Evolutionary conservation across 129 eudicot genomes (phyloP), one percentile per base, ranked within the genome.

Genomic region (Lactuca saligna): DNA sequence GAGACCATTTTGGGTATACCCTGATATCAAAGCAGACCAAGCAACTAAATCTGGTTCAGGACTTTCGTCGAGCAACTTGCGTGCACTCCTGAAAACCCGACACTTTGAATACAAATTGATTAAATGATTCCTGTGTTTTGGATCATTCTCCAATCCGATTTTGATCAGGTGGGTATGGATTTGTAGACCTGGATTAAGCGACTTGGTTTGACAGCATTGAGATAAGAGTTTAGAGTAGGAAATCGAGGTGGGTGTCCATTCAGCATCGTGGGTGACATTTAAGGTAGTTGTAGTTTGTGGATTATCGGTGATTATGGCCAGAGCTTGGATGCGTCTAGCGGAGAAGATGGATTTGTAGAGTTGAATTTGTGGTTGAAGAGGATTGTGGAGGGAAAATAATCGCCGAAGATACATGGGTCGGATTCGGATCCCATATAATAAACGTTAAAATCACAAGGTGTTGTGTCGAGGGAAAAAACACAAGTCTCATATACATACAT

Each of bases 11-110:
- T 83, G 83, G n/a, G 72, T 85, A 76, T 82, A 89, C 79, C 97
- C 98, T 37, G 97, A 89, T 53, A 93, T 77, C 84, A 93, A 68
- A 70, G 98, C 82, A 49, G 98, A 89, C 98, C 98, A 93, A 62
- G 97, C 83, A 17, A 93, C 85, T 82, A 89, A 82, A 63, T 89
- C 97, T 33, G 87, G 85, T 73, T 82, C 85, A 68, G 95, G 83
- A 79, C 78, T 87, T 86, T 85, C 95, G 0, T 89, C 97, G 44
- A 93, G 76, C 89, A 93, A 17, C 63, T 81, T 70, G 37, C 90
- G 89, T 39, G 97, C 97, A 78, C 15, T 14, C 42, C 74, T 46
- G 33, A 86, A 88, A 61, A 70, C 20, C 34, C 75, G 48, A 68
- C 91, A 82, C 31, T 88, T 88, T 0, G 98, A 74, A 54, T 84